Evolutionary conservation across 1,139 yeast species (phyloP).

Genomic region (Hansenula lynferdii): DNA sequence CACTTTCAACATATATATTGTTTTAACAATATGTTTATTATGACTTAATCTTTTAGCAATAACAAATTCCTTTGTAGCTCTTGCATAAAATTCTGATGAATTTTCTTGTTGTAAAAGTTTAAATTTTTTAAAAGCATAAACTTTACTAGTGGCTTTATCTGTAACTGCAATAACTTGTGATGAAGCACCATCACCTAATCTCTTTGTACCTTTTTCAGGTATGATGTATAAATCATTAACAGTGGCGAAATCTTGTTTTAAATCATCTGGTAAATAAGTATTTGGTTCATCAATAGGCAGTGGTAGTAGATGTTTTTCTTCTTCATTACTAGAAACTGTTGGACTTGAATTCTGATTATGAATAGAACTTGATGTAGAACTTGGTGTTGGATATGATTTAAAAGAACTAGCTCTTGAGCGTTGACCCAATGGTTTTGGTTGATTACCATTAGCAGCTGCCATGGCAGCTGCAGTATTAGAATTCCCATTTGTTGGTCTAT

Average conservation of each 20-base stretch:
- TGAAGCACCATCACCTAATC: constrained; percentile 70
- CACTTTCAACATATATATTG: constrained; percentile 46
- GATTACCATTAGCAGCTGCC: constrained; percentile 4
- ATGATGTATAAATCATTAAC: constrained; percentile 57
- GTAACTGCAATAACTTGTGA: constrained; percentile 56
- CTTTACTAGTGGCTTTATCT: constrained; percentile 34
- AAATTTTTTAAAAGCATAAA: constrained; percentile 61
- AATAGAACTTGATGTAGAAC: constrained; percentile 19
- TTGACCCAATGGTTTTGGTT: too few species aligned
- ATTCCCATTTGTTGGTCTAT: constrained; percentile 12
- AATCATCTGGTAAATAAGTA: constrained; percentile 51
- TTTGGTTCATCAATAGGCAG: constrained; percentile 71
- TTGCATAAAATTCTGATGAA: constrained; percentile 58
- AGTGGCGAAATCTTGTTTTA: constrained; percentile 45
- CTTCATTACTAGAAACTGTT: constrained; percentile 29
- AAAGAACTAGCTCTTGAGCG: constrained; percentile 13
- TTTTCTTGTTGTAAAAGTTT: constrained; percentile 53
- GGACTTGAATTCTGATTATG: constrained; percentile 7
- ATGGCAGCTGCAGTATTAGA: neutral
- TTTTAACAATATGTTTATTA: constrained; percentile 53
- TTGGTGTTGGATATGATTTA: constrained; percentile 11
- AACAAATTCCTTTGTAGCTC: constrained; percentile 61
- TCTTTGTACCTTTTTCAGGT: constrained; percentile 37
- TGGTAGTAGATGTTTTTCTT: constrained; percentile 42
- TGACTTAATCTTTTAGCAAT: constrained; percentile 48